These are phyloP conservation scores for Wickerhamiella shivajii DNA, from an alignment of 805 yeast species.

Conservation along the genomic window DNA sequence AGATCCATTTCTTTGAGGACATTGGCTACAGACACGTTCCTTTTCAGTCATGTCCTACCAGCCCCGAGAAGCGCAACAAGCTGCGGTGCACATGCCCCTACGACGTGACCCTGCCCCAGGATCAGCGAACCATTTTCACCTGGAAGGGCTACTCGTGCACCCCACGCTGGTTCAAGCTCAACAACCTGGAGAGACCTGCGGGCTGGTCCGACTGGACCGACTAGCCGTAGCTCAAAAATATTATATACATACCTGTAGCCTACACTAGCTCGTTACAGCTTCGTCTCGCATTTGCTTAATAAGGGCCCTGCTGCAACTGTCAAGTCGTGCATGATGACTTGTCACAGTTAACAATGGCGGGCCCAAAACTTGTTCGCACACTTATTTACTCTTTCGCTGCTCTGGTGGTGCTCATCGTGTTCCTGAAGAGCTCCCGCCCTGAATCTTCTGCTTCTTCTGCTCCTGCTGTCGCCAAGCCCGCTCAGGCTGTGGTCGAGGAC, in stretches of 20 bases:
- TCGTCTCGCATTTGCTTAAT: no score
- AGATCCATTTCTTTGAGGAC: conserved; percentile 58
- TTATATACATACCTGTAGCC: not conserved
- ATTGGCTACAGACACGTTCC: conserved; percentile 58
- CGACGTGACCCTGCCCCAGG: conserved; percentile 24
- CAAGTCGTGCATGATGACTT: no score
- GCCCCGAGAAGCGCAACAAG: conserved; percentile 33
- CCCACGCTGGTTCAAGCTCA: conserved; percentile 22
- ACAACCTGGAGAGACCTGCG: conserved; percentile 20
- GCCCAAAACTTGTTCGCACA: conserved; percentile 3
- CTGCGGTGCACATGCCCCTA: conserved; percentile 65
- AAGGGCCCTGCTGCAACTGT: no score
- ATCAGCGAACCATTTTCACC: conserved; percentile 25
- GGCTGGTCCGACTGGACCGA: conserved; percentile 21
- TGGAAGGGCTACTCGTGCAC: conserved; percentile 30
- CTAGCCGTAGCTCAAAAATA: not conserved
- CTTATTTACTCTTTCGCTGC: conserved; percentile 2
- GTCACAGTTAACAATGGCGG: conserved; percentile 2
- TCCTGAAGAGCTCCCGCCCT: not conserved
- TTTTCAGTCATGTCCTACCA: conserved; percentile 52
- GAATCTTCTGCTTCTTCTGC: not conserved
- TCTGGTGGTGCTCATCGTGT: not conserved
- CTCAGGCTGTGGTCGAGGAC: not conserved
- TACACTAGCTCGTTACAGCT: no score
- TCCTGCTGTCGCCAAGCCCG: not conserved